phyloP scores from a whole-genome alignment of 495 filamentous ascomycete species.

The Penicillium fimorum region DNA sequence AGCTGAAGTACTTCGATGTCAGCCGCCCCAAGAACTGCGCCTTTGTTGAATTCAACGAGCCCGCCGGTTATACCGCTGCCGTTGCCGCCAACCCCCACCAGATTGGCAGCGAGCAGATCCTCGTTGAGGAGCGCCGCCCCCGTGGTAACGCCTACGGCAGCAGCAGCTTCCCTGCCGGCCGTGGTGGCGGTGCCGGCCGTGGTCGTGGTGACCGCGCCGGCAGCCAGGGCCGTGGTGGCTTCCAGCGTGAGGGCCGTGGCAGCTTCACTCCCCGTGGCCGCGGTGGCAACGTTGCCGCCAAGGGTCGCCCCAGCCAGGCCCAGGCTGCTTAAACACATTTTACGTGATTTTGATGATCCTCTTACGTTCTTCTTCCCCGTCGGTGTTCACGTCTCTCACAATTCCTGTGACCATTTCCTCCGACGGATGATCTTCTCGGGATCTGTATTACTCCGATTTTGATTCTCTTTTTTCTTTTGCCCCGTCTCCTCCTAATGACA shows the following conservation, averaged over 20 bases:
- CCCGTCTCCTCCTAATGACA: conserved; percentile 41
- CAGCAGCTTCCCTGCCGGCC: conserved; percentile 56
- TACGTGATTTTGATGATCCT: conserved; percentile 4
- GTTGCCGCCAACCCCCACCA: conserved; percentile 81
- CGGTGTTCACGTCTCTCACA: conserved; percentile 4
- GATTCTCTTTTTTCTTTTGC: conserved; percentile 21
- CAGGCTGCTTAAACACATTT: conserved; percentile 43
- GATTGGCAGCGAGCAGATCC: conserved; percentile 74
- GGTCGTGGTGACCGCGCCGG: conserved; percentile 68
- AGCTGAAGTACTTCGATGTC: conserved; percentile 84
- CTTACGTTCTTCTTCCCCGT: conserved; percentile 11
- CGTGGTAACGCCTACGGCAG: conserved; percentile 66
- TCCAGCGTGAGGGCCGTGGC: conserved; percentile 64
- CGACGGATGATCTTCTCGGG: conserved; percentile 24
- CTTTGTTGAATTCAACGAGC: conserved; percentile 86
- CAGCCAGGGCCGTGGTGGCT: conserved; percentile 66
- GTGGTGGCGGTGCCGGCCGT: conserved; percentile 53
- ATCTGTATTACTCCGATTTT: conserved; percentile 49
- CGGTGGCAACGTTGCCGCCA: conserved; percentile 49
- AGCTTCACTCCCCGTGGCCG: conserved; percentile 54
- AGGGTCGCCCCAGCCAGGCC: conserved; percentile 50
- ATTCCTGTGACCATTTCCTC: conserved; percentile 3
- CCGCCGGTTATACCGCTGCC: conserved; percentile 76
- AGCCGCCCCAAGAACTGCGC: conserved; percentile 93
- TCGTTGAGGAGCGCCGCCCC: conserved; percentile 84